Conservation (phyloP, 2,329 filamentous ascomycete species). For the Paecilomyces variotii region DNA sequence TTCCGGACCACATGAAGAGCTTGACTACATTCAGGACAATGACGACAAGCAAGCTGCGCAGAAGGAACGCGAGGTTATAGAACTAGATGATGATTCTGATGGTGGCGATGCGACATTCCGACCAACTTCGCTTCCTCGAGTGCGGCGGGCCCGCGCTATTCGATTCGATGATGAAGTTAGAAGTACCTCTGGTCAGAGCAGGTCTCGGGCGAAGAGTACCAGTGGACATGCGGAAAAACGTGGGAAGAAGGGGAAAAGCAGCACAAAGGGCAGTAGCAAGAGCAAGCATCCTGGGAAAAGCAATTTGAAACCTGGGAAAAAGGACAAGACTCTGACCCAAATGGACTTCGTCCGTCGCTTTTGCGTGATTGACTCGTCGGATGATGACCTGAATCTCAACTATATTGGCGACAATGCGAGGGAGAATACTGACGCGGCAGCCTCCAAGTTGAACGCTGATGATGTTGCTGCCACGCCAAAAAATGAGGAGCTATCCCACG, state of each 20-base stretch:
- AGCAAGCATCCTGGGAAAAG: conserved; percentile 15
- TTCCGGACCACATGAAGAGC: conserved; percentile 7
- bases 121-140: conserved; percentile 6
- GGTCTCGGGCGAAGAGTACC: not conserved
- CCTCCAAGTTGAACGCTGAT: conserved; percentile 2
- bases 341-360: conserved; percentile 34
- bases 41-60: conserved; percentile 8
- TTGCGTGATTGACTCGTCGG: conserved; percentile 21
- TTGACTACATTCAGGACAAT: conserved; percentile 25
- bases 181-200: not conserved
- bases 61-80: conserved; percentile 11
- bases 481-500: not conserved
- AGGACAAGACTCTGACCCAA: conserved; percentile 34
- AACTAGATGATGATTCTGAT: conserved; percentile 16
- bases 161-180: conserved; percentile 4
- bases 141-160: conserved; percentile 5
- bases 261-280: conserved; percentile 13
- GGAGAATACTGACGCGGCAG: conserved; percentile 7
- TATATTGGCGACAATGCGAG: conserved; percentile 21
- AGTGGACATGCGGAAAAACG: conserved; percentile 4
- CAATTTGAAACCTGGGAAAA: conserved; percentile 14
- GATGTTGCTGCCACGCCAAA: not conserved
- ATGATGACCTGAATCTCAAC: conserved; percentile 25
- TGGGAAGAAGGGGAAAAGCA: conserved; percentile 10
- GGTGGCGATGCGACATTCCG: conserved; percentile 16